Percentiles rank a stretch among this genome's conserved stretches.
Conservation (phyloP, 495 filamentous ascomycete genomes). For the Xylaria nigripes region DNA sequence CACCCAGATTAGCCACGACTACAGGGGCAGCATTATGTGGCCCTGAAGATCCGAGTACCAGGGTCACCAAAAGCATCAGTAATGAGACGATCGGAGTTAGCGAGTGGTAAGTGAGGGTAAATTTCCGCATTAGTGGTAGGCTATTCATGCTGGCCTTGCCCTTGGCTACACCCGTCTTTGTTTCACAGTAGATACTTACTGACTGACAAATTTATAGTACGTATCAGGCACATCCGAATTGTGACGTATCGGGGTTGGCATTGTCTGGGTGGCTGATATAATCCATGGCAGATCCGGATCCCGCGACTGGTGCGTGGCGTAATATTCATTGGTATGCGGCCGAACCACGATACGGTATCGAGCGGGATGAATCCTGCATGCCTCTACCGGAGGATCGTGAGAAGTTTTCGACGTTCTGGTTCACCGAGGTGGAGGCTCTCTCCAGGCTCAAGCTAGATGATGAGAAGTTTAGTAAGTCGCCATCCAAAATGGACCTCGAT, state of each 20-base stretch:
- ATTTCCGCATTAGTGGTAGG: not conserved
- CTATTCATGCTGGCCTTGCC: not conserved
- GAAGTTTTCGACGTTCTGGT: constrained; percentile 26
- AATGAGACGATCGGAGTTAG: constrained; percentile 26
- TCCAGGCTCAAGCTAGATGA: constrained; percentile 23
- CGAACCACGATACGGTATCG: constrained; percentile 15
- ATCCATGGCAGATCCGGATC: constrained; percentile 21
- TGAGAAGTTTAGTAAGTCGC: constrained; percentile 25
- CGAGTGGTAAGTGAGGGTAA: constrained; percentile 20
- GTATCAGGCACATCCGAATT: constrained; percentile 1
- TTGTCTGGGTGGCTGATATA: constrained; percentile 8
- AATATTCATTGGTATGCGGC: constrained; percentile 29
- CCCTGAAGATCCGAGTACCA: constrained; percentile 19
- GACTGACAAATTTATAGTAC: constrained; percentile 7
- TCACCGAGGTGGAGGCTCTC: constrained; percentile 18
- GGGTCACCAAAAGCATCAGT: constrained; percentile 21
- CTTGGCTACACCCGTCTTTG: constrained; percentile 1
- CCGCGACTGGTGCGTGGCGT: constrained; percentile 26
- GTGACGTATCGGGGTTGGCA: not conserved
- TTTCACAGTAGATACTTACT: not conserved
- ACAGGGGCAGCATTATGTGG: constrained; percentile 9
- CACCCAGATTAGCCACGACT: constrained; percentile 14
- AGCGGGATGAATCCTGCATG: constrained; percentile 16
- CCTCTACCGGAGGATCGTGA: constrained; percentile 16
- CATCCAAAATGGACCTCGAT: not conserved